Percentiles rank a stretch among this genome's conserved stretches.
These are phyloP conservation scores for Phyllosticta ampelicida DNA, from an alignment of 2,329 filamentous ascomycete species.

Conservation along the genomic window DNA sequence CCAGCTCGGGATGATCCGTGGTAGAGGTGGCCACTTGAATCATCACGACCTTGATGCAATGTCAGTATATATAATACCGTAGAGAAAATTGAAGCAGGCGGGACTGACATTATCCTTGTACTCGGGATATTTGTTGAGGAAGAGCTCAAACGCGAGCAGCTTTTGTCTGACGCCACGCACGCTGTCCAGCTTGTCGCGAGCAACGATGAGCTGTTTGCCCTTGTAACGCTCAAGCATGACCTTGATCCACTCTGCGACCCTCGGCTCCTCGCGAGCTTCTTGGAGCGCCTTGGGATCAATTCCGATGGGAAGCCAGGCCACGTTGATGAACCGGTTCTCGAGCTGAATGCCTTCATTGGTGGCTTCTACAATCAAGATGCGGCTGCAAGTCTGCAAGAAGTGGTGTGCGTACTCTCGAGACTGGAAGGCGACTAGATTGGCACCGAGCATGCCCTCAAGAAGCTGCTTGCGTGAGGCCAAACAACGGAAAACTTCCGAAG, in stretches of 20 bases:
- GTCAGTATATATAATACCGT: constrained; percentile 9
- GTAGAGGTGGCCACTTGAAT: constrained; percentile 91
- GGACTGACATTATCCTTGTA: constrained; percentile 59
- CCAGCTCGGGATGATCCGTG: constrained; percentile 76
- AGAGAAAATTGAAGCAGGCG: background rate
- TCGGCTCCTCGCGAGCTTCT: constrained; percentile 56
- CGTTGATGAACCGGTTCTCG: constrained; percentile 87
- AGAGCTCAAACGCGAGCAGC: constrained; percentile 81
- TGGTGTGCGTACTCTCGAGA: constrained; percentile 87
- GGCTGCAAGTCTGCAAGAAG: constrained; percentile 91
- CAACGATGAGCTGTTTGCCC: constrained; percentile 83
- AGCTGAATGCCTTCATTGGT: constrained; percentile 80
- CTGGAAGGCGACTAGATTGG: constrained; percentile 88
- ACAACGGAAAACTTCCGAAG: constrained; percentile 91
- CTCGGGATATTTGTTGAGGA: constrained; percentile 85
- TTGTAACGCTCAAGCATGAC: constrained; percentile 75
- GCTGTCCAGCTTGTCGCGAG: constrained; percentile 86
- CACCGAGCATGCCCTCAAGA: constrained; percentile 83
- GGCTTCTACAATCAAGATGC: constrained; percentile 80
- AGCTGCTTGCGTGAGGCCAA: constrained; percentile 77
- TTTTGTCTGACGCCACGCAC: constrained; percentile 91
- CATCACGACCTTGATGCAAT: constrained; percentile 58
- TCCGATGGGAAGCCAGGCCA: constrained; percentile 75
- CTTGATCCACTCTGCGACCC: constrained; percentile 68
- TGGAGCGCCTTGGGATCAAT: constrained; percentile 74